A percentile compares a stretch with the other conserved stretches of the same genome.
These are phyloP conservation scores for Aristolochia contorta DNA, from an alignment of 164 flowering plant genomes.

Conservation along the genomic window DNA sequence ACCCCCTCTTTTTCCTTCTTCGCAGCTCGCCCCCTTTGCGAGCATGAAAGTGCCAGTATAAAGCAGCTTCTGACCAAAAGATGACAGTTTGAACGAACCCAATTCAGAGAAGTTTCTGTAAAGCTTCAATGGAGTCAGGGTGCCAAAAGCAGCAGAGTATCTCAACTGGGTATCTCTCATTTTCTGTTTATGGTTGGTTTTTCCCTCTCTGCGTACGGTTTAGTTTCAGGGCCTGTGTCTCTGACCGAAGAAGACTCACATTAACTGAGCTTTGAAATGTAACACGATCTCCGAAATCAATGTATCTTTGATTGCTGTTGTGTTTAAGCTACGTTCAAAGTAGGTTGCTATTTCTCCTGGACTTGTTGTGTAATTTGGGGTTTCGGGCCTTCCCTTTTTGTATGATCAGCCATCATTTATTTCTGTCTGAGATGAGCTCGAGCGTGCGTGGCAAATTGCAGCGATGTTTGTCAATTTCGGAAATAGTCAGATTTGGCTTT, in stretches of 20 bases:
- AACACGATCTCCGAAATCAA: slow-evolving; percentile 35
- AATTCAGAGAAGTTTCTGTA: slow-evolving; percentile 23
- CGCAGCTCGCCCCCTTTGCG: neutral
- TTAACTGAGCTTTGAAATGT: slow-evolving; percentile 18
- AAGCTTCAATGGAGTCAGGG: slow-evolving; percentile 32
- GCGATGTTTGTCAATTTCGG: too few species aligned
- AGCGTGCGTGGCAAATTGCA: too few species aligned
- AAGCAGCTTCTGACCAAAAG: slow-evolving; percentile 20
- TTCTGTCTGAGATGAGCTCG: neutral
- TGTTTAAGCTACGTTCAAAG: neutral
- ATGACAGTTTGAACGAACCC: slow-evolving; percentile 24
- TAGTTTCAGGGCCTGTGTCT: slow-evolving; percentile 20
- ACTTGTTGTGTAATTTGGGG: slow-evolving; percentile 13
- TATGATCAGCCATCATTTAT: neutral
- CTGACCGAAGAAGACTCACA: slow-evolving; percentile 39
- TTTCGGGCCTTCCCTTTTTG: neutral
- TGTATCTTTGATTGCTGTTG: slow-evolving; percentile 10
- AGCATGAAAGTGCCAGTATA: slow-evolving; percentile 10
- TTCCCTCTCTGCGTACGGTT: slow-evolving; percentile 4
- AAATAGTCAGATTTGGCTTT: too few species aligned
- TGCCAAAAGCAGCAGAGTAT: slow-evolving; percentile 49
- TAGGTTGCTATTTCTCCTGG: neutral
- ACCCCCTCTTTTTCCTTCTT: slow-evolving; percentile 4
- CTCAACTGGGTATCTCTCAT: slow-evolving; percentile 60
- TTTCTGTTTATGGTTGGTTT: slow-evolving; percentile 32